Base-by-base conservation (phyloP, 177 flowering plant species). In the Telopea speciosissima region DNA sequence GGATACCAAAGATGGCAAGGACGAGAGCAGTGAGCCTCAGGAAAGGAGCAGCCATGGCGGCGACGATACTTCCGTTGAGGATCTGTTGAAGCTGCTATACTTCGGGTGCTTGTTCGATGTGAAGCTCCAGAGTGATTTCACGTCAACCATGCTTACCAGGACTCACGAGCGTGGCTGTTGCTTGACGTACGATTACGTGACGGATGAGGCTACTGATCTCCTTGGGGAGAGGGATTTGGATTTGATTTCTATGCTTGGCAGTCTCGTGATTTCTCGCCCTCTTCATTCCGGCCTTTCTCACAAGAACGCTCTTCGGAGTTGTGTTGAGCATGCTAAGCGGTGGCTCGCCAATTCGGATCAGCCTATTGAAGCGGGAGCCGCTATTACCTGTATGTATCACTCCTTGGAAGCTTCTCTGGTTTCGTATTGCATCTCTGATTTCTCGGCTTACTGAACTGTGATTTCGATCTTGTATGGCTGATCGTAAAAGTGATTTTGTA, bases 121-220 rank as follows among this genome's bases (percentile, higher is more conserved):
- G 40, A 90, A 83, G 82, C 78, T 85, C 8, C 93, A 85, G 80
- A 83, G 78, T 44, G 98, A 91, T 64, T 93, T 58, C 61, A 58
- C 61, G 23, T 58, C 61, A 7, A 58, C 61, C 22, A 58, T 58
- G 61, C 61, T 58, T 68, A 90, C 93, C 0, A 80, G 89, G 79
- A 87, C 88, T 1, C 97, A 87, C 68, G 99, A 93, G 84, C 71
- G 99, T 19, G 87, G 86, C 0, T 93, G 97, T 70, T 96, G 99
- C 75, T 81, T 96, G 80, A 90, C 92, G 56, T 96, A 93, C 60
- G 99, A 96, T 75, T 87, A 85, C 42, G 97, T 96, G 7, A 90
- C 98, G 8, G 61, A 58, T 19, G 61, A 58, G 5, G 61, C 61
- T 7, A 58, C 61, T 5, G 61, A 58, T 58, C 83, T 88, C 65